phyloP scores from a whole-genome alignment of 2,329 filamentous ascomycete genomes.

The Trichoderma sp. region DNA sequence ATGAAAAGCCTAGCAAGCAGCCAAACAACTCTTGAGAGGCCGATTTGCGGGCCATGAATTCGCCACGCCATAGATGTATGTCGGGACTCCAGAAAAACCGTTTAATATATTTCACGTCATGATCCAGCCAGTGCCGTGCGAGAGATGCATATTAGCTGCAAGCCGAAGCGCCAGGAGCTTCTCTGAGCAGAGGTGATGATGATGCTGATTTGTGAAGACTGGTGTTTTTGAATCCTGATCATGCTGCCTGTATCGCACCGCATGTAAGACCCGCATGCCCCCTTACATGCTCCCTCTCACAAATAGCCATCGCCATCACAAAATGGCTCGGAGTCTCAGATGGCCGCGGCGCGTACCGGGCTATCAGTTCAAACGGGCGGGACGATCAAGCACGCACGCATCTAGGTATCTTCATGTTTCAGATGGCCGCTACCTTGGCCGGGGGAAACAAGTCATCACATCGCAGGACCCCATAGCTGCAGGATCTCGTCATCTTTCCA shows the following conservation, averaged over 20 bases:
- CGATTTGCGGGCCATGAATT: not conserved
- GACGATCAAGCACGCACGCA: slow-evolving; percentile 34
- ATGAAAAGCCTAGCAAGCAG: not conserved
- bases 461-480: slow-evolving; percentile 4
- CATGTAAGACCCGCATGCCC: slow-evolving; percentile 2
- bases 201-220: slow-evolving; percentile 2
- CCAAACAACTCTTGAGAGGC: not conserved
- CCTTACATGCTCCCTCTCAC: slow-evolving; percentile 2
- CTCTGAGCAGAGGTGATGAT: not conserved
- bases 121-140: not conserved
- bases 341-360: slow-evolving; percentile 15
- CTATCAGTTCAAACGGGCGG: slow-evolving; percentile 25
- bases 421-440: slow-evolving; percentile 19
- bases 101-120: not conserved
- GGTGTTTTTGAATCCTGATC: not conserved
- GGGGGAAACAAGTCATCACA: slow-evolving; percentile 17
- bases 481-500: not conserved
- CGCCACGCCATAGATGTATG: not conserved
- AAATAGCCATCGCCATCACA: slow-evolving; percentile 5
- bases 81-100: not conserved
- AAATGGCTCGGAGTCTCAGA: not conserved
- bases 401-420: slow-evolving; percentile 24
- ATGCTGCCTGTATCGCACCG: not conserved
- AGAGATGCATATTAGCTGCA: not conserved
- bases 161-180: slow-evolving; percentile 7